phyloP scores from a whole-genome alignment of 805 yeast species.

The Candida vaughaniae region DNA sequence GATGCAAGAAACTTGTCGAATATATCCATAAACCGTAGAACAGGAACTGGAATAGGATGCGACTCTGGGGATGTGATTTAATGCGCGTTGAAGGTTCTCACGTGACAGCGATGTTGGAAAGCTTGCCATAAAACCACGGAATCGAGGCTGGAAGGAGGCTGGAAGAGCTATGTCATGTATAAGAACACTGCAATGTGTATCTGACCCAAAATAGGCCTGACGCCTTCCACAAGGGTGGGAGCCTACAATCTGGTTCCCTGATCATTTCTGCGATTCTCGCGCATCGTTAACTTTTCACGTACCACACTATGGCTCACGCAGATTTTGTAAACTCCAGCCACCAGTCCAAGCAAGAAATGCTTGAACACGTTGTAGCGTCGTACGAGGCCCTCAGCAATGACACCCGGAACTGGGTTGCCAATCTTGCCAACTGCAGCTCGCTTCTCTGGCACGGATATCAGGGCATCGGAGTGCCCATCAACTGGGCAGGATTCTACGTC shows the following conservation, averaged over 20 bases:
- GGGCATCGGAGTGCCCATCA: constrained; percentile 55
- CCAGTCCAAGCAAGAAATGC: constrained; percentile 48
- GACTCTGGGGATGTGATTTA: too few relatives aligned
- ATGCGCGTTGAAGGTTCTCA: too few relatives aligned
- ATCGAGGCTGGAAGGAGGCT: too few relatives aligned
- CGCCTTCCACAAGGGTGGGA: too few relatives aligned
- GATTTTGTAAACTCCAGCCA: constrained; percentile 52
- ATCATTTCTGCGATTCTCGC: background rate
- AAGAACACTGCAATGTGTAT: too few relatives aligned
- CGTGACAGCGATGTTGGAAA: too few relatives aligned
- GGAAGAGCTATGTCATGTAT: too few relatives aligned
- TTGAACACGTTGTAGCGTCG: constrained; percentile 57
- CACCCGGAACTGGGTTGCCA: constrained; percentile 83
- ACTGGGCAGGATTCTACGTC: constrained; percentile 94
- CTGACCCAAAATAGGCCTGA: too few relatives aligned
- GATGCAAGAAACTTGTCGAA: constrained; percentile 10
- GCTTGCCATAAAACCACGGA: too few relatives aligned
- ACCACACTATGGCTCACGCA: constrained; percentile 52
- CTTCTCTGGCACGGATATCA: constrained; percentile 86
- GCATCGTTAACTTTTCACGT: background rate
- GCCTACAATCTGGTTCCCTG: too few relatives aligned
- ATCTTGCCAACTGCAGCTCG: constrained; percentile 82
- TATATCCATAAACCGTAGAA: constrained; percentile 4
- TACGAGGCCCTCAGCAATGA: constrained; percentile 63
- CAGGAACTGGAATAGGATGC: too few relatives aligned